A percentile compares a stretch with the other conserved stretches of the same genome.
Conservation (phyloP, 192 early-diverging fungal genomes). For the Gonapodya sp. region DNA sequence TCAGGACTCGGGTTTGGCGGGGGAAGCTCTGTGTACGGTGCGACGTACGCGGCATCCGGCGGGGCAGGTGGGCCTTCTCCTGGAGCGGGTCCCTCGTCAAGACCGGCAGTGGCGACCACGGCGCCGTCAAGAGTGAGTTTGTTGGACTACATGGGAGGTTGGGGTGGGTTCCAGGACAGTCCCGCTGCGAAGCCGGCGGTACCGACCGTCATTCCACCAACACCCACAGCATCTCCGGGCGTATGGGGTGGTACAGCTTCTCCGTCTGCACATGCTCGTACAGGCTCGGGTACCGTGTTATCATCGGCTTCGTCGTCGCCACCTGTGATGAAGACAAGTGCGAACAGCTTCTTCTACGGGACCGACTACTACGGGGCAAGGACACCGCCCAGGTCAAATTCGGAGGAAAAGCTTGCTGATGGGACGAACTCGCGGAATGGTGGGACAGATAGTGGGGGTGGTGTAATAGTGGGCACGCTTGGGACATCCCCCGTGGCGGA, state of each 20-base stretch:
- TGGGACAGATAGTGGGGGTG: background rate
- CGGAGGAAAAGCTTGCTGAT: background rate
- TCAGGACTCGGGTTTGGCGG: too few relatives aligned
- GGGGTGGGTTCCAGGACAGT: background rate
- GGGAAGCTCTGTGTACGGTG: too few relatives aligned
- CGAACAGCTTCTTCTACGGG: background rate
- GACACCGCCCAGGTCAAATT: background rate
- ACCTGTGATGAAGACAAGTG: background rate
- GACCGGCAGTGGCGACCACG: background rate
- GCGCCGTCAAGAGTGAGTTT: background rate
- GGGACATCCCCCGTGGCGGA: too few relatives aligned
- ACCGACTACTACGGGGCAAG: background rate
- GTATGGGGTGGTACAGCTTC: background rate
- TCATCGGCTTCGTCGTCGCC: background rate
- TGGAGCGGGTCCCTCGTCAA: too few relatives aligned
- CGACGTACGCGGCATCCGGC: too few relatives aligned
- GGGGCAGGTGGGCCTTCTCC: too few relatives aligned
- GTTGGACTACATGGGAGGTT: background rate
- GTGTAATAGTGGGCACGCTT: background rate
- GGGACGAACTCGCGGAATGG: background rate
- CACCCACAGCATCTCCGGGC: background rate
- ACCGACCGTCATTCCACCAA: background rate
- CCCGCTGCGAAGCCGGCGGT: background rate
- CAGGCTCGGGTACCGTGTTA: background rate
- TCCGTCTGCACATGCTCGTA: too few relatives aligned